phyloP scores from a whole-genome alignment of 441 rosid species.

The Populus trichocarpa region DNA sequence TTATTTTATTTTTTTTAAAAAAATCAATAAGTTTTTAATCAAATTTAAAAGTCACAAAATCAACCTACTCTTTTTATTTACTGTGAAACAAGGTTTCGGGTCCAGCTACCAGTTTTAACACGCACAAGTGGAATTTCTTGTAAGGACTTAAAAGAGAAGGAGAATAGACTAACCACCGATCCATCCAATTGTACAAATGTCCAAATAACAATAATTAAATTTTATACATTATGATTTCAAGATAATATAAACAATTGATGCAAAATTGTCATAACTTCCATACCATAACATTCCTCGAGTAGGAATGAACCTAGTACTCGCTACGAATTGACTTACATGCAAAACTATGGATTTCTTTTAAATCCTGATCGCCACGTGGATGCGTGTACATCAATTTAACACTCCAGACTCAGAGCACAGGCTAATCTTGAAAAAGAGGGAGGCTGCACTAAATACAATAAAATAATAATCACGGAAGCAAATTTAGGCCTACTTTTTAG shows the following conservation, averaged over 20 bases:
- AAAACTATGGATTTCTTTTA: no score
- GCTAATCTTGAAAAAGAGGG: not conserved
- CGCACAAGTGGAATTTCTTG: not conserved
- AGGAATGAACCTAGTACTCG: not conserved
- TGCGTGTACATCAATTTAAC: not conserved
- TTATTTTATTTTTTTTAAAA: no score
- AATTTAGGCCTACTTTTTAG: not conserved
- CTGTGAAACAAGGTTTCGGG: no score
- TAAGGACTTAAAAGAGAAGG: not conserved
- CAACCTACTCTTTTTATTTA: no score
- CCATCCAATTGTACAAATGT: no score
- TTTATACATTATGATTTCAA: no score
- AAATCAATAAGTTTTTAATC: no score
- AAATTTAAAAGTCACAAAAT: no score
- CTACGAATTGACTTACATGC: not conserved
- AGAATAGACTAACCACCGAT: not conserved
- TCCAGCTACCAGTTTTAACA: no score
- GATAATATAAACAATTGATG: no score
- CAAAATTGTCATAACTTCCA: no score
- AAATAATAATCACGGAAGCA: slow-evolving; percentile 1
- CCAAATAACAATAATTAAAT: no score
- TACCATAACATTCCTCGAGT: not conserved
- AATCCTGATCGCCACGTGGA: not conserved
- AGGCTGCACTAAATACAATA: slow-evolving; percentile 4
- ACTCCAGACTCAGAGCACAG: not conserved